Conservation (phyloP, 164 flowering plant genomes). For the Amborella trichopoda region DNA sequence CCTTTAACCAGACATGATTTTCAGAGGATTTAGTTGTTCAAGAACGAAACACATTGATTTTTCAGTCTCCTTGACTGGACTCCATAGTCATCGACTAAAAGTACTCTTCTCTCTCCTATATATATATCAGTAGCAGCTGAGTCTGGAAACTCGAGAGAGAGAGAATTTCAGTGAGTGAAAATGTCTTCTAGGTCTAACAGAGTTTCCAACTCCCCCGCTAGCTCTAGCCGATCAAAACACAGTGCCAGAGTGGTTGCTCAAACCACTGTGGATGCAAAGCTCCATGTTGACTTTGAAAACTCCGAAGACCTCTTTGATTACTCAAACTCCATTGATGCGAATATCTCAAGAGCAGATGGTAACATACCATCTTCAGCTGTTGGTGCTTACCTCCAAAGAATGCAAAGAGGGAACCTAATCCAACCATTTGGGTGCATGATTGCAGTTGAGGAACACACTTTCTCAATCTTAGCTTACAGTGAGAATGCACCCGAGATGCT, state of each 20-base stretch:
- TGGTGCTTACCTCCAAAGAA: slow-evolving; percentile 44
- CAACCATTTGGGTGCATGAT: slow-evolving; percentile 68
- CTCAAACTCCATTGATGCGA: slow-evolving; percentile 37
- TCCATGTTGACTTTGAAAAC: slow-evolving; percentile 45
- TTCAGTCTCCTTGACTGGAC: too few species aligned
- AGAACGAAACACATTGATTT: too few species aligned
- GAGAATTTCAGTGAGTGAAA: slow-evolving; percentile 3
- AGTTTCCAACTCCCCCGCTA: slow-evolving; percentile 36
- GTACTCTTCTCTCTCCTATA: too few species aligned
- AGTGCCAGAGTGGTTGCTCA: slow-evolving; percentile 38
- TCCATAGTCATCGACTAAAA: too few species aligned
- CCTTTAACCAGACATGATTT: too few species aligned
- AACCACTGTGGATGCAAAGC: slow-evolving; percentile 56
- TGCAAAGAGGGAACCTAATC: slow-evolving; percentile 50
- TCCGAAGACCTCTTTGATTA: slow-evolving; percentile 38
- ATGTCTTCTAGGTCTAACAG: slow-evolving; percentile 52
- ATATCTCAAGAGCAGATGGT: slow-evolving; percentile 24
- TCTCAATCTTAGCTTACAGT: slow-evolving; percentile 49
- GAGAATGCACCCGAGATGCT: slow-evolving; percentile 73
- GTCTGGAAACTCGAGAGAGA: not conserved
- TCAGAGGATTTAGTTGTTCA: too few species aligned
- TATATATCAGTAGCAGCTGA: too few species aligned
- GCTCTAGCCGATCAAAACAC: slow-evolving; percentile 41
- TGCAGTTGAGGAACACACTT: slow-evolving; percentile 41
- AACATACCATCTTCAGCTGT: slow-evolving; percentile 36